These are phyloP conservation scores for Trichoderma pleuroti DNA, from an alignment of 2,329 filamentous ascomycete genomes.

Conservation along the genomic window DNA sequence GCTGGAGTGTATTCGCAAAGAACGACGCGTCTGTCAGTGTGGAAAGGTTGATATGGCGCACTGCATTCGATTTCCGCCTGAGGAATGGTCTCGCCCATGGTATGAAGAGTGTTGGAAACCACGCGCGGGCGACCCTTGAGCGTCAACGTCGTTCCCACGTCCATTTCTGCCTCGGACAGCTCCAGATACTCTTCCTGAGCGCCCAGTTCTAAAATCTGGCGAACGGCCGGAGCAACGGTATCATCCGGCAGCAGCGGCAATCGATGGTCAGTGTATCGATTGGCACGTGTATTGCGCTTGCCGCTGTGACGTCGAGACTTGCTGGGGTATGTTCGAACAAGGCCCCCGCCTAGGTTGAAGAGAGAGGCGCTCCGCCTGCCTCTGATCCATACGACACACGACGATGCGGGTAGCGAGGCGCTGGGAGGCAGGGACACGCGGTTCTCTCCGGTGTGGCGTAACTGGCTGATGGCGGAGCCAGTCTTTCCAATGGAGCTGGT, in stretches of 20 bases:
- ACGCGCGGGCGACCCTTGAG: slow-evolving; percentile 41
- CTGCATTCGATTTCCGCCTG: slow-evolving; percentile 93
- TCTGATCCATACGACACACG: slow-evolving; percentile 63
- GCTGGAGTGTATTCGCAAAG: slow-evolving; percentile 60
- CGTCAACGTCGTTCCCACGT: slow-evolving; percentile 53
- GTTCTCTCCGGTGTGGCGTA: slow-evolving; percentile 73
- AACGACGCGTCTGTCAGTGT: slow-evolving; percentile 82
- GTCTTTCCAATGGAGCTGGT: slow-evolving; percentile 71
- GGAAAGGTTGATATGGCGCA: slow-evolving; percentile 92
- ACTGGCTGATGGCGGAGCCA: slow-evolving; percentile 64
- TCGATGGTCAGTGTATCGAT: slow-evolving; percentile 63
- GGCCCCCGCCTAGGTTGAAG: slow-evolving; percentile 61
- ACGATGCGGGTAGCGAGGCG: slow-evolving; percentile 49
- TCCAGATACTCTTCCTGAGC: slow-evolving; percentile 56
- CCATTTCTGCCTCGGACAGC: slow-evolving; percentile 50
- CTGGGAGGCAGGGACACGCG: slow-evolving; percentile 64
- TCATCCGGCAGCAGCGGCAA: slow-evolving; percentile 61
- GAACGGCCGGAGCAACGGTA: slow-evolving; percentile 53
- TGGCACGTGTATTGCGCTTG: slow-evolving; percentile 51
- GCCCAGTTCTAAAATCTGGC: slow-evolving; percentile 47
- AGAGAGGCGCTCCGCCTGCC: slow-evolving; percentile 60
- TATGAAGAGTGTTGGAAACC: slow-evolving; percentile 31
- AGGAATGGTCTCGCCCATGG: slow-evolving; percentile 62
- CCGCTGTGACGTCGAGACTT: slow-evolving; percentile 52
- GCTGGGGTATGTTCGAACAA: slow-evolving; percentile 62